Evolutionary conservation across 352 stramenopile genomes (phyloP).

Genomic region (Phytopythium montanum): DNA sequence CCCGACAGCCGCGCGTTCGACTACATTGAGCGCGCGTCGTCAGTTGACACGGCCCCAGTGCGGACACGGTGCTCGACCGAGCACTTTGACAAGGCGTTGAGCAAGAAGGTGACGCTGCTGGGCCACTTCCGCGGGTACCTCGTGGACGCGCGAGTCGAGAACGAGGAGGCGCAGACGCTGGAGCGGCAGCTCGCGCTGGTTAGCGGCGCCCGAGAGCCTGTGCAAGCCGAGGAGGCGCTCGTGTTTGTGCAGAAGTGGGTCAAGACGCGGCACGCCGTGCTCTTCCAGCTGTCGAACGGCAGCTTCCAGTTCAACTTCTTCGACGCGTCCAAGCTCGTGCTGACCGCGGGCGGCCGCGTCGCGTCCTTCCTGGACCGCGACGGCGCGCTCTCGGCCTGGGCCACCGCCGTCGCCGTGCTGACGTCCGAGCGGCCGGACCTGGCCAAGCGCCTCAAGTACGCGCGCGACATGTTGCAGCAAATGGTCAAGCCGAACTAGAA

Average conservation of each 20-base stretch:
- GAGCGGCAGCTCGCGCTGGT: constrained; percentile 37
- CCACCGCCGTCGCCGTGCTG: constrained; percentile 53
- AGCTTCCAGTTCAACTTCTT: constrained; percentile 97
- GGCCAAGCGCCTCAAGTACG: constrained; percentile 86
- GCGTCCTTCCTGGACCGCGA: constrained; percentile 90
- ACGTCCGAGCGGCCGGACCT: constrained; percentile 60
- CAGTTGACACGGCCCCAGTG: constrained; percentile 21
- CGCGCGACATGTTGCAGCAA: constrained; percentile 96
- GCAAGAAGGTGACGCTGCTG: constrained; percentile 98
- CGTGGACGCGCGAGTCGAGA: constrained; percentile 74
- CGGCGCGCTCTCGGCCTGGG: constrained; percentile 46
- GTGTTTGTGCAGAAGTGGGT: constrained; percentile 98
- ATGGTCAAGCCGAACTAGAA: constrained; percentile 47
- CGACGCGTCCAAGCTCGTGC: constrained; percentile 94
- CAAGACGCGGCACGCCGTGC: constrained; percentile 96
- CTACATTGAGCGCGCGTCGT: constrained; percentile 92
- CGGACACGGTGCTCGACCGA: constrained; percentile 42
- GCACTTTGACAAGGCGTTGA: constrained; percentile 84
- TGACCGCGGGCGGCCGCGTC: constrained; percentile 87
- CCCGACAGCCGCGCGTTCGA: constrained; percentile 87
- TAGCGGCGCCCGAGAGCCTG: constrained; percentile 21
- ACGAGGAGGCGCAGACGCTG: constrained; percentile 40
- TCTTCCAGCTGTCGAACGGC: constrained; percentile 97
- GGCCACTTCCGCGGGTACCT: constrained; percentile 98
- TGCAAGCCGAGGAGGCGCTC: constrained; percentile 35